Conservation (phyloP, 106 monocot species). For the Dactylorhiza incarnata region DNA sequence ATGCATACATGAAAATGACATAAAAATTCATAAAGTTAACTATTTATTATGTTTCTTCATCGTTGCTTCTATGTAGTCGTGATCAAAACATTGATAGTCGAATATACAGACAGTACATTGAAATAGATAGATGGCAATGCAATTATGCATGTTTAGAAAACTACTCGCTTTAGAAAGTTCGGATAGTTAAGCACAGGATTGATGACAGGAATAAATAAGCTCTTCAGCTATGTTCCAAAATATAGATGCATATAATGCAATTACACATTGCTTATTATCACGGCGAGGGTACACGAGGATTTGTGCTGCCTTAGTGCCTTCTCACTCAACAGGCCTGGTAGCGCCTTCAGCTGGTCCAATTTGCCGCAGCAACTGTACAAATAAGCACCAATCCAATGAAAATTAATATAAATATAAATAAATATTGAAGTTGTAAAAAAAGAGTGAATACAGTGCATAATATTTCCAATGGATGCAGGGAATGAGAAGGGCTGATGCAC, state of each 20-base stretch:
- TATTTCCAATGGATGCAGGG: neutral
- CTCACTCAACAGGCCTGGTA: neutral
- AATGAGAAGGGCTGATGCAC: no score
- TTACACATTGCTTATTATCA: neutral
- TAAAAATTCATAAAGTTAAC: no score
- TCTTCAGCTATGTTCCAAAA: neutral
- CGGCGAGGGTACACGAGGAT: neutral
- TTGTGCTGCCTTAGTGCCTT: neutral
- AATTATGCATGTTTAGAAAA: neutral
- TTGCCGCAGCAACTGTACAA: slow-evolving; percentile 14
- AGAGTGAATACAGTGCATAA: neutral
- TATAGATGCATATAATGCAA: slow-evolving; percentile 5
- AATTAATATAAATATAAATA: neutral
- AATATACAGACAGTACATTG: neutral
- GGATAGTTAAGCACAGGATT: neutral
- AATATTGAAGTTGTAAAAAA: neutral
- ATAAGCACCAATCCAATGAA: neutral
- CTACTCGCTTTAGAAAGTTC: slow-evolving; percentile 1
- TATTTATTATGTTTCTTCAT: no score
- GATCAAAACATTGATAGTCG: no score
- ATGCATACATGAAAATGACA: no score
- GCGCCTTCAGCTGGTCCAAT: slow-evolving; percentile 10
- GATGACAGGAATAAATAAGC: neutral
- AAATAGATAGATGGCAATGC: neutral
- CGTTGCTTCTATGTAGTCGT: no score